Conservation (phyloP, 306 rosid genomes). For the Malus sylvestris region DNA sequence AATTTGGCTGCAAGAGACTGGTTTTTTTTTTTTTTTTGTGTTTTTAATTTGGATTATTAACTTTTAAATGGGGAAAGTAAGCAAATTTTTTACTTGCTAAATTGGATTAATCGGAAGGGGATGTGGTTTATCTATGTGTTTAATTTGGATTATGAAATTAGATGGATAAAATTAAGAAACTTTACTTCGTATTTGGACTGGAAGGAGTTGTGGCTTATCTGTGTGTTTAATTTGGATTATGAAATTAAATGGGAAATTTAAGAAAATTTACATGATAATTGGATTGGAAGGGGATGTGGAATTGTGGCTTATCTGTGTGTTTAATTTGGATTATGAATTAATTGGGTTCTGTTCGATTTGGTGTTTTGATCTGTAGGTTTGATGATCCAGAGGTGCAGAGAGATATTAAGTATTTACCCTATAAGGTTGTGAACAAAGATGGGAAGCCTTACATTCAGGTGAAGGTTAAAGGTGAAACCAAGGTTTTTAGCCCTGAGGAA, state of each 20-base stretch:
- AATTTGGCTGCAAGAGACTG: neutral
- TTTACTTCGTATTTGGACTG: too few relatives aligned
- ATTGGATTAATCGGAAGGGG: too few relatives aligned
- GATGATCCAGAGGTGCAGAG: slow-evolving; percentile 50
- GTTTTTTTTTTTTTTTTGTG: neutral
- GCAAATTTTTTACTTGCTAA: too few relatives aligned
- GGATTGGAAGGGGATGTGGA: too few relatives aligned
- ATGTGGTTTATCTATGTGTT: too few relatives aligned
- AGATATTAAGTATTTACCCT: slow-evolving; percentile 43
- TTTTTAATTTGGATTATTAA: neutral
- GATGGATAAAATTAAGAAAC: too few relatives aligned
- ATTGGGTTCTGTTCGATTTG: neutral
- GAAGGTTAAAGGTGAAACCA: slow-evolving; percentile 47
- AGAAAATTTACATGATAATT: too few relatives aligned
- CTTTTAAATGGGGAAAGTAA: neutral
- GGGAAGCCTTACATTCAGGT: slow-evolving; percentile 51
- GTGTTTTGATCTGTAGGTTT: slow-evolving; percentile 21
- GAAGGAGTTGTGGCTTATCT: too few relatives aligned
- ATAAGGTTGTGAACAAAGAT: slow-evolving; percentile 41
- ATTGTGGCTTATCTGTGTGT: neutral
- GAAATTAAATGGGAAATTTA: too few relatives aligned
- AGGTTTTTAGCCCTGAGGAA: slow-evolving; percentile 55
- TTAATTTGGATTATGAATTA: neutral
- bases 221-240: too few relatives aligned
- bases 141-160: too few relatives aligned